Base-by-base conservation (phyloP, 2,329 filamentous ascomycete genomes). In the Talaromyces atroroseus region DNA sequence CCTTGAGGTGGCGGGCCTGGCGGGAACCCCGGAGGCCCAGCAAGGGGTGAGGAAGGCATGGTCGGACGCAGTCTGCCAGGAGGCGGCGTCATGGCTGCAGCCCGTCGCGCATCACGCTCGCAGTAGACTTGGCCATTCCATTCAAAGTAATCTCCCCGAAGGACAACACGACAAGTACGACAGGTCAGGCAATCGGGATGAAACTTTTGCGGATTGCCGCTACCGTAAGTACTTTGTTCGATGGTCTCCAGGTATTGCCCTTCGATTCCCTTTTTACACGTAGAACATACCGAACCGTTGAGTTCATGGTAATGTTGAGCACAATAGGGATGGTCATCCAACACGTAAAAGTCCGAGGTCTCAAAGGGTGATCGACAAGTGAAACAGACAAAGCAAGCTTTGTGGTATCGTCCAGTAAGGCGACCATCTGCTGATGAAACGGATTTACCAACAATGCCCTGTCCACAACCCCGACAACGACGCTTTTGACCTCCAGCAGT, bases 361-460 rank as follows among this genome's bases (percentile, higher is more conserved):
- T 85, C 79, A 68, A 97, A 99, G 0, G 91, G 87, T 54, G 85
- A 81, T 11, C 79, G 78, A 76, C 94, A 99, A 1, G 88, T 91
- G 4, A 84, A 83, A 79, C 94, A 99, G 11, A 92, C 89, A 68
- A 99, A 97, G 71, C 92, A 99, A 4, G 87, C 82, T 71, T 95
- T 95, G 78, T 99, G 94, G 71, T 96, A 99, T 61, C 91, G 87
- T 10, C 94, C 94, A 0, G 90, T 95, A 23, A 99, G 78, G 23
- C 92, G 86, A 16, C 94, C 94, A 65, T 96, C 94, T 0, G 91
- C 91, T 14, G 91, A 95, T 34, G 92, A 95, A 57, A 99, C 86
- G 1, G 91, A 96, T 74, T 96, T 97, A 20, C 91, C 92, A 46
- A 84, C 82, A 64, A 99, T 97, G 6, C 81, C 76, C 47, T 87